These are phyloP conservation scores for Mortierella sp. DNA, from an alignment of 371 early-diverging fungal genomes.

Conservation along the genomic window DNA sequence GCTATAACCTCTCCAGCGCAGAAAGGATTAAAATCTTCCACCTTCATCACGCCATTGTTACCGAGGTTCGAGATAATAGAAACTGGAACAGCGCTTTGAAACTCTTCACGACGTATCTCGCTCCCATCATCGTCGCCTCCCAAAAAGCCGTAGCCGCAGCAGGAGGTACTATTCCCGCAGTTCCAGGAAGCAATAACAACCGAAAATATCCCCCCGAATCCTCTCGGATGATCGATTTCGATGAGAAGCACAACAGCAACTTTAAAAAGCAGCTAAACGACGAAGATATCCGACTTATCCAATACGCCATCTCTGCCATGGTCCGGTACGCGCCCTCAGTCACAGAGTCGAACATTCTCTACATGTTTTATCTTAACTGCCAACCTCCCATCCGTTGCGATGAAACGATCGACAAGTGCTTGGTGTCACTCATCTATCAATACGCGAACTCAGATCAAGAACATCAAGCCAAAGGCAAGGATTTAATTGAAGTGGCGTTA, in stretches of 20 bases:
- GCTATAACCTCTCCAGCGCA: too few relatives aligned
- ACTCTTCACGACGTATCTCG: constrained; percentile 34
- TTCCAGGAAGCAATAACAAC: not conserved
- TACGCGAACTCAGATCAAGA: constrained; percentile 20
- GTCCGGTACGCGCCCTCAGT: constrained; percentile 54
- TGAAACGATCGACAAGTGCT: constrained; percentile 40
- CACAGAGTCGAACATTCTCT: constrained; percentile 31
- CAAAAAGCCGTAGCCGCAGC: constrained; percentile 14
- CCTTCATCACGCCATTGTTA: constrained; percentile 27
- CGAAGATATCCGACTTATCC: constrained; percentile 17
- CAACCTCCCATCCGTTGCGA: constrained; percentile 37
- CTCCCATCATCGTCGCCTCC: constrained; percentile 27
- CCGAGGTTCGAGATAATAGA: constrained; percentile 20
- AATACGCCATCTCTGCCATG: constrained; percentile 22
- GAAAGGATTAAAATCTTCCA: constrained; percentile 11
- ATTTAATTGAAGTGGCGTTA: constrained; percentile 44
- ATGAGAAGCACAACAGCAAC: constrained; percentile 2
- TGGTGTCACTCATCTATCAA: constrained; percentile 46
- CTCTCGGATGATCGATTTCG: constrained; percentile 11
- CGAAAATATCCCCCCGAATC: not conserved
- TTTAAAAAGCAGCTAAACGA: not conserved
- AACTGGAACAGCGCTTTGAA: constrained; percentile 36
- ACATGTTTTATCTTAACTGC: constrained; percentile 42
- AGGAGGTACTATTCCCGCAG: not conserved
- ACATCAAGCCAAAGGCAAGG: constrained; percentile 32